phyloP scores from a whole-genome alignment of 306 rosid species.

The Pyrus communis region DNA sequence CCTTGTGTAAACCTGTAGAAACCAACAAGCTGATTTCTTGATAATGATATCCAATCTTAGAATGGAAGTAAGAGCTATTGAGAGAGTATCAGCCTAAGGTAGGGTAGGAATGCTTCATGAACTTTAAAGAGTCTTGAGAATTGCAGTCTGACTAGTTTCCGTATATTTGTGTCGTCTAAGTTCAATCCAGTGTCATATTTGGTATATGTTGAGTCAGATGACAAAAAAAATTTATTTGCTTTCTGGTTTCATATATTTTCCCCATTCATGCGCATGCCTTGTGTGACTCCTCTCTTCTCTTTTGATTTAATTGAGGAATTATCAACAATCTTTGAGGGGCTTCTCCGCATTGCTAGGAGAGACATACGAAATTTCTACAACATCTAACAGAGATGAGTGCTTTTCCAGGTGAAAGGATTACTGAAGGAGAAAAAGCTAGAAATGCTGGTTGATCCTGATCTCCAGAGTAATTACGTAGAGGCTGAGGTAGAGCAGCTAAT shows the following conservation, averaged over 20 bases:
- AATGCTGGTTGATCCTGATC: conserved; percentile 97
- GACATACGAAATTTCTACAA: background rate
- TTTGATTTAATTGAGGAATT: background rate
- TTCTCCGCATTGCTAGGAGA: background rate
- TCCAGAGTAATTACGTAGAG: conserved; percentile 69
- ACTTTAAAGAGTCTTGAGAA: background rate
- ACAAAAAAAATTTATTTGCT: background rate
- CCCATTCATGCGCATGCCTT: background rate
- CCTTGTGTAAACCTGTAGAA: background rate
- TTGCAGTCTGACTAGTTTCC: background rate
- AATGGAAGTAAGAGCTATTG: background rate
- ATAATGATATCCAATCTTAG: background rate
- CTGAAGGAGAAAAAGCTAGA: conserved; percentile 84
- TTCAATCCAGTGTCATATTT: background rate
- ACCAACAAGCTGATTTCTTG: background rate
- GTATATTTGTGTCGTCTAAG: background rate
- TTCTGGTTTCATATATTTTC: background rate
- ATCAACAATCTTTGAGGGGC: background rate
- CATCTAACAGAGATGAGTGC: conserved; percentile 13
- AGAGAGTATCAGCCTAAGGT: background rate
- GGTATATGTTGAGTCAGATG: background rate
- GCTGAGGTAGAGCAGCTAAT: conserved; percentile 94
- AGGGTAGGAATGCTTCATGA: background rate
- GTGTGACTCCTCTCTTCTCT: background rate
- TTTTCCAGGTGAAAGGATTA: conserved; percentile 81